phyloP scores from a whole-genome alignment of 805 yeast genomes.

The Sungouiozyma ichnusensis region DNA sequence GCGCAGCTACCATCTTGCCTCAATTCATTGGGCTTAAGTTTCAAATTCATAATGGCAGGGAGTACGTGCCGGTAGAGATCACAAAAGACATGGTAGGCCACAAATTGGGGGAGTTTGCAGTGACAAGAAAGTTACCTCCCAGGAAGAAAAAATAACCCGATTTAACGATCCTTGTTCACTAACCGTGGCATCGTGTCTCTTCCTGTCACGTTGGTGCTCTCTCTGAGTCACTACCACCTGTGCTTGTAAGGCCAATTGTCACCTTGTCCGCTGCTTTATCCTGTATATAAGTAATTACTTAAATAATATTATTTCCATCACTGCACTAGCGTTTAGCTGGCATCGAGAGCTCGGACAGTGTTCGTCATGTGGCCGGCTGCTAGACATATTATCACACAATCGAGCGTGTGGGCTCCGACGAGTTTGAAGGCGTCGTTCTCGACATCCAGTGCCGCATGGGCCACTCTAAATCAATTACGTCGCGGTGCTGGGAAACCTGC shows the following conservation, averaged over 20 bases:
- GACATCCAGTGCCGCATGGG: slow-evolving; percentile 22
- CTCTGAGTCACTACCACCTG: neutral
- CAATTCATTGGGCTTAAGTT: slow-evolving; percentile 91
- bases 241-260: neutral
- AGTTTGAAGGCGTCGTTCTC: slow-evolving; percentile 4
- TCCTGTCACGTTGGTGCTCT: neutral
- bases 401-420: neutral
- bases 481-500: slow-evolving; percentile 46
- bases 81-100: slow-evolving; percentile 95
- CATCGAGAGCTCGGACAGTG: neutral
- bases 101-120: slow-evolving; percentile 90
- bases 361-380: neutral
- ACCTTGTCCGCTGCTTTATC: too few species aligned
- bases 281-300: neutral
- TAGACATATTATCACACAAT: neutral
- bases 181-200: too few species aligned
- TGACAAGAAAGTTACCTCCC: slow-evolving; percentile 80
- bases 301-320: neutral
- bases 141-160: slow-evolving; percentile 45
- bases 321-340: neutral
- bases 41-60: slow-evolving; percentile 93
- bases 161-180: too few species aligned
- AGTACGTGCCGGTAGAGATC: slow-evolving; percentile 77
- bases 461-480: slow-evolving; percentile 69
- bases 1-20: slow-evolving; percentile 89